These are phyloP conservation scores for Aureobasidium vineae DNA, from an alignment of 2,329 filamentous ascomycete genomes.

Conservation along the genomic window DNA sequence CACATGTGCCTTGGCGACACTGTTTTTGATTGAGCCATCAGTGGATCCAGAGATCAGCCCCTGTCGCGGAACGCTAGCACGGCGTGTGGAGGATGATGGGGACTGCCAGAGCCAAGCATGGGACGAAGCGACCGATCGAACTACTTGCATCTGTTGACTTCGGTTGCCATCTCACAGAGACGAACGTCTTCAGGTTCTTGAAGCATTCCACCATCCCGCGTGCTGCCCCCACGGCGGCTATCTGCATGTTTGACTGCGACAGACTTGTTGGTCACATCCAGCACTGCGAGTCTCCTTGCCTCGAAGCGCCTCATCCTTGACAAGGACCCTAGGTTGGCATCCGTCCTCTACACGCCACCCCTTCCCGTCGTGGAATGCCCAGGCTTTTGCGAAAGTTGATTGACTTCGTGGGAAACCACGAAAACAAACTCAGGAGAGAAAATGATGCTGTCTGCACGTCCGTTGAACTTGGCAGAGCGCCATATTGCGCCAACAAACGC, in stretches of 20 bases:
- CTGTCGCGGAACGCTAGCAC: background rate
- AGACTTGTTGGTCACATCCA: background rate
- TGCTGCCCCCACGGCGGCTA: background rate
- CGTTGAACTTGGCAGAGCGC: conserved; percentile 5
- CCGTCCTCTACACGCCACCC: background rate
- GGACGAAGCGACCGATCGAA: background rate
- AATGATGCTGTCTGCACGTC: conserved; percentile 10
- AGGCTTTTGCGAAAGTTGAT: conserved; percentile 5
- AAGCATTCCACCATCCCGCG: background rate
- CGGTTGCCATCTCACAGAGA: background rate
- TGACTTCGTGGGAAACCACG: conserved; percentile 6
- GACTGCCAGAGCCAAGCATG: conserved; percentile 12
- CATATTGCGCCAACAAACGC: conserved; percentile 17
- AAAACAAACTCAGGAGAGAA: conserved; percentile 18
- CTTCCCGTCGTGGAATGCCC: background rate
- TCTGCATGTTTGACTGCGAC: background rate
- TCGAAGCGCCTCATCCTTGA: background rate
- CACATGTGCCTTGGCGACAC: conserved; percentile 7
- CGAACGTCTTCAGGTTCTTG: background rate
- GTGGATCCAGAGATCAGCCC: conserved; percentile 7
- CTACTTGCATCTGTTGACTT: background rate
- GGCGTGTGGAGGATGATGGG: conserved; percentile 16
- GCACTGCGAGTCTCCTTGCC: background rate
- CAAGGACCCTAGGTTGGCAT: background rate
- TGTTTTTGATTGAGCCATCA: conserved; percentile 15